These are phyloP conservation scores for Bisporella sp. DNA, from an alignment of 2,329 filamentous ascomycete species.

Conservation along the genomic window DNA sequence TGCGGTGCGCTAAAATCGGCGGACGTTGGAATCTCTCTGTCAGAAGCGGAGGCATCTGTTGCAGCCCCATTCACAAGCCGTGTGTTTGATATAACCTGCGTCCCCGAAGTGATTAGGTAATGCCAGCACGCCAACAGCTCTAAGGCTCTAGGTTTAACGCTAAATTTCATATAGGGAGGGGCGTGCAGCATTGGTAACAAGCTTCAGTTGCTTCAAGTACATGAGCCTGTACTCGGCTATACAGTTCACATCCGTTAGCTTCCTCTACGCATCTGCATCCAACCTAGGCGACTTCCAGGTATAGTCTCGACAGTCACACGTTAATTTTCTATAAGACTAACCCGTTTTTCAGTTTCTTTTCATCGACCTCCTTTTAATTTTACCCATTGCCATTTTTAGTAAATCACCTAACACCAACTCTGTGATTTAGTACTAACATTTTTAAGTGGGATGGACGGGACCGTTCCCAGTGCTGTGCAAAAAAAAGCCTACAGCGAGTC, in stretches of 20 bases:
- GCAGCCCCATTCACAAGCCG: constrained; percentile 96
- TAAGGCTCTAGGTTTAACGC: neutral
- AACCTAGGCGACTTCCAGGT: constrained; percentile 95
- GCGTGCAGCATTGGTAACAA: constrained; percentile 90
- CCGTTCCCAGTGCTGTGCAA: constrained; percentile 69
- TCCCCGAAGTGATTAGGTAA: constrained; percentile 81
- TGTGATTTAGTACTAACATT: constrained; percentile 25
- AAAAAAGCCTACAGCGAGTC: constrained; percentile 84
- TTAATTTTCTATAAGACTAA: constrained; percentile 3
- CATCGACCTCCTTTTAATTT: constrained; percentile 85
- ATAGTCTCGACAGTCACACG: constrained; percentile 3
- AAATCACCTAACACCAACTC: constrained; percentile 26
- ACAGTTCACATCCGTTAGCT: constrained; percentile 95
- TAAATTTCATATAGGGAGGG: constrained; percentile 55
- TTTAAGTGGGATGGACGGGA: constrained; percentile 94
- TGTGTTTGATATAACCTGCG: constrained; percentile 93
- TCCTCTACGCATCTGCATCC: constrained; percentile 86
- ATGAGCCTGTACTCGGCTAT: constrained; percentile 99
- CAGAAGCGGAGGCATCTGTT: constrained; percentile 94
- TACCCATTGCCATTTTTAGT: constrained; percentile 95
- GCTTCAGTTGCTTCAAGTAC: constrained; percentile 99
- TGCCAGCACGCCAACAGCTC: constrained; percentile 10
- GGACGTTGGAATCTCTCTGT: constrained; percentile 94
- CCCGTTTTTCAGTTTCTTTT: constrained; percentile 62
- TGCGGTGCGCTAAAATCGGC: constrained; percentile 95